Conservation (phyloP, 2,329 filamentous ascomycete species). For the Cladophialophora bantiana region DNA sequence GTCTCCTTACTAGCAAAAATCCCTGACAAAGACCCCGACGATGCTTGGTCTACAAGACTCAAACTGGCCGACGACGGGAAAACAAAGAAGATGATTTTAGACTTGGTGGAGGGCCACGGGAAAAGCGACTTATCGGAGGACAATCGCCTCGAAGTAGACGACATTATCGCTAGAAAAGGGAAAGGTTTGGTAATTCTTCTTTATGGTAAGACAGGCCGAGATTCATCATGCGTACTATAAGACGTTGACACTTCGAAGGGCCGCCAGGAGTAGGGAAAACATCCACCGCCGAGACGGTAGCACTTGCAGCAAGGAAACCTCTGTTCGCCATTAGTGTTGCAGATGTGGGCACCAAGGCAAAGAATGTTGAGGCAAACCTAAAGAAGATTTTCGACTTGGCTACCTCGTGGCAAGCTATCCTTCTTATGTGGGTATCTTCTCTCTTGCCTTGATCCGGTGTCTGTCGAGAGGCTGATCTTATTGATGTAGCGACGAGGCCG, state of each 20-base stretch:
- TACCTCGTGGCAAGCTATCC: slow-evolving; percentile 14
- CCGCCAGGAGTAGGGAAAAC: slow-evolving; percentile 63
- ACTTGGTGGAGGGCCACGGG: background rate
- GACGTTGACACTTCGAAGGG: slow-evolving; percentile 21
- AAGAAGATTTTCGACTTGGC: slow-evolving; percentile 35
- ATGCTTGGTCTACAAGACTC: background rate
- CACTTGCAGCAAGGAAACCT: slow-evolving; percentile 55
- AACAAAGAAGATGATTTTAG: background rate
- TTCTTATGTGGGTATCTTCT: slow-evolving; percentile 1
- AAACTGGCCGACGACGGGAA: background rate
- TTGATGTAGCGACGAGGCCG: slow-evolving; percentile 27
- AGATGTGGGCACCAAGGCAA: slow-evolving; percentile 15
- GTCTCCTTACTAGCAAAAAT: background rate
- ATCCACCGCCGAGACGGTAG: slow-evolving; percentile 70
- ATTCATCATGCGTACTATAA: background rate
- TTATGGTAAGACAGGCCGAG: slow-evolving; percentile 14
- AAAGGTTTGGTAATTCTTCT: slow-evolving; percentile 37
- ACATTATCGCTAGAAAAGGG: slow-evolving; percentile 37
- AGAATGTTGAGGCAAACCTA: slow-evolving; percentile 26
- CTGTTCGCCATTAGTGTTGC: slow-evolving; percentile 34
- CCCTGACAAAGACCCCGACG: background rate
- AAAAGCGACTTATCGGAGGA: background rate
- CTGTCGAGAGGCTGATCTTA: background rate
- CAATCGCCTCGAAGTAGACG: slow-evolving; percentile 8
- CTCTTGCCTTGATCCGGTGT: background rate